phyloP scores from a whole-genome alignment of 257 asterid genomes.

The Nemophila menziesii region DNA sequence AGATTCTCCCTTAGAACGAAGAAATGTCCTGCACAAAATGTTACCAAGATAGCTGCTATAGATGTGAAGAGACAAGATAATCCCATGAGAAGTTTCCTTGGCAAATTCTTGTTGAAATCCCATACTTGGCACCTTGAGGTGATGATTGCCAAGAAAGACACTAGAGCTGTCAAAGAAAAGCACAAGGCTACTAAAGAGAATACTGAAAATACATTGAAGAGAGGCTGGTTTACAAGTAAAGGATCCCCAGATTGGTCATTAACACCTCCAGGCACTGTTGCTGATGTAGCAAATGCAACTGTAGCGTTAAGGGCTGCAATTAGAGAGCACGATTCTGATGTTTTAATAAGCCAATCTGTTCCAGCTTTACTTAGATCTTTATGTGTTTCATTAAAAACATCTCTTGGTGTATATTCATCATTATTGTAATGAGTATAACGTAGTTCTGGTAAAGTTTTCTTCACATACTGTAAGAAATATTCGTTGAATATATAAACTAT shows the following conservation, averaged over 20 bases:
- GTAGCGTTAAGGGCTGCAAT: slow-evolving; percentile 55
- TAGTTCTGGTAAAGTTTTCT: slow-evolving; percentile 21
- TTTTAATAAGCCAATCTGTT: slow-evolving; percentile 40
- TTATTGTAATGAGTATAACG: slow-evolving; percentile 21
- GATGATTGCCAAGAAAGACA: slow-evolving; percentile 47
- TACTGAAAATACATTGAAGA: slow-evolving; percentile 35
- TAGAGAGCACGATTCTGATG: slow-evolving; percentile 59
- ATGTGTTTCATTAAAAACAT: slow-evolving; percentile 27
- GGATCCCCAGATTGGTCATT: slow-evolving; percentile 31
- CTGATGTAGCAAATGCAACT: slow-evolving; percentile 46
- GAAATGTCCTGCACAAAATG: slow-evolving; percentile 52
- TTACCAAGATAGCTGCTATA: slow-evolving; percentile 39
- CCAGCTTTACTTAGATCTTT: slow-evolving; percentile 21
- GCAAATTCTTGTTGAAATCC: slow-evolving; percentile 33
- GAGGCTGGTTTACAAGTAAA: slow-evolving; percentile 6
- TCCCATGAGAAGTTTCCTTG: slow-evolving; percentile 40
- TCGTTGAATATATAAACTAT: too few species aligned
- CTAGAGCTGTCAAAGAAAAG: slow-evolving; percentile 46
- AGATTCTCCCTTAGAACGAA: slow-evolving; percentile 28
- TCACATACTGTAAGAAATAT: slow-evolving; percentile 39
- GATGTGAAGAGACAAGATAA: slow-evolving; percentile 35
- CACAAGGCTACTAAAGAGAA: slow-evolving; percentile 40
- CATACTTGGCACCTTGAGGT: slow-evolving; percentile 40
- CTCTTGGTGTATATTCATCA: slow-evolving; percentile 29
- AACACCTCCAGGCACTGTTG: slow-evolving; percentile 51